These are phyloP conservation scores for Dalbergia cultrata DNA, from an alignment of 306 rosid species.

Conservation along the genomic window DNA sequence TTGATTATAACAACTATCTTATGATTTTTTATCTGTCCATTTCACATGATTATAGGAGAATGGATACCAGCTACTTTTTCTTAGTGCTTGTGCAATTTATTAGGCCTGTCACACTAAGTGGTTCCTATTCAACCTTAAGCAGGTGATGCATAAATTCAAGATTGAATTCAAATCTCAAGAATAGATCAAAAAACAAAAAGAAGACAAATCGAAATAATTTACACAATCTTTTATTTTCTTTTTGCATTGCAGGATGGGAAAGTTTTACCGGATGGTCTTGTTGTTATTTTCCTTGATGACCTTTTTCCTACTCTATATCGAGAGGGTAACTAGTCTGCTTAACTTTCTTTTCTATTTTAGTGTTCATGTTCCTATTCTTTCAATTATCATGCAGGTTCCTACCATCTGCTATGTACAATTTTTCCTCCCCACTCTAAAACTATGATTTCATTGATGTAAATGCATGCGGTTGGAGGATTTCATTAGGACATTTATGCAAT, in stretches of 20 bases:
- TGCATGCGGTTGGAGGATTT: too few species aligned
- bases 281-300: slow-evolving; percentile 95
- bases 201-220: slow-evolving; percentile 12
- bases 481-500: too few species aligned
- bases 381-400: not conserved
- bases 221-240: slow-evolving; percentile 52
- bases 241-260: slow-evolving; percentile 78
- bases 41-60: slow-evolving; percentile 69
- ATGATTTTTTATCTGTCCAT: slow-evolving; percentile 28
- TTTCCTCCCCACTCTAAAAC: not conserved
- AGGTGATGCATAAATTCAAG: slow-evolving; percentile 63
- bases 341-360: slow-evolving; percentile 26
- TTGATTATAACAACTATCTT: slow-evolving; percentile 22
- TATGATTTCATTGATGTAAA: not conserved
- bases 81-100: slow-evolving; percentile 97
- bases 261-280: slow-evolving; percentile 96
- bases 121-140: slow-evolving; percentile 89
- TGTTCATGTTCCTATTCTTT: not conserved
- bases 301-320: slow-evolving; percentile 92
- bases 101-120: slow-evolving; percentile 86
- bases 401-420: not conserved
- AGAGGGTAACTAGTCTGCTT: slow-evolving; percentile 71
- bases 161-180: slow-evolving; percentile 43
- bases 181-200: slow-evolving; percentile 43
- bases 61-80: slow-evolving; percentile 91